Evolutionary conservation across 805 yeast species (phyloP).

Genomic region (Cyberlindnera nakhonratchasimensis): DNA sequence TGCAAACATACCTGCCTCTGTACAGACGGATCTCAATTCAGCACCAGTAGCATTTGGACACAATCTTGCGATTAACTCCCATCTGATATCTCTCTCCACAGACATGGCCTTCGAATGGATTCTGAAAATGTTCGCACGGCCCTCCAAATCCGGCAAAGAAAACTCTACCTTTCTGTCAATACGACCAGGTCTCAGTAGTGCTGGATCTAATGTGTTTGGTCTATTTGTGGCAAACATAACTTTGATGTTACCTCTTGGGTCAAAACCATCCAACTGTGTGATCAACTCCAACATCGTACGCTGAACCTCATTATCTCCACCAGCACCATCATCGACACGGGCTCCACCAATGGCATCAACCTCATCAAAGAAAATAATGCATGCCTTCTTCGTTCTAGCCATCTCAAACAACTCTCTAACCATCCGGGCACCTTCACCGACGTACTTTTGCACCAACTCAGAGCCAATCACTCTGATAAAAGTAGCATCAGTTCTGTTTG

Average conservation of each 20-base stretch:
- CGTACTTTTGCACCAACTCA: conserved; percentile 96
- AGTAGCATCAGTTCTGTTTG: conserved; percentile 98
- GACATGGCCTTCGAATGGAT: conserved; percentile 98
- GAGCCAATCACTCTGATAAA: conserved; percentile 98
- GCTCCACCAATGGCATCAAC: conserved; percentile 99
- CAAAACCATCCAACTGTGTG: conserved; percentile 97
- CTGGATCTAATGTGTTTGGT: conserved; percentile 97
- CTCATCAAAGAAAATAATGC: conserved; percentile 97
- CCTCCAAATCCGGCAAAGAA: conserved; percentile 93
- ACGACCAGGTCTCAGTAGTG: conserved; percentile 96
- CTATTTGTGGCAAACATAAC: conserved; percentile 99
- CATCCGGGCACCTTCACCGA: conserved; percentile 99
- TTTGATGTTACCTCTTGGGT: conserved; percentile 97
- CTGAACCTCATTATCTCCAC: conserved; percentile 98
- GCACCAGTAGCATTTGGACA: conserved; percentile 99
- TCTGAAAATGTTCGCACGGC: conserved; percentile 95
- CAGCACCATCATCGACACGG: conserved; percentile 99
- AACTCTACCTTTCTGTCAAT: conserved; percentile 98
- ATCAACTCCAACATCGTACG: conserved; percentile 98
- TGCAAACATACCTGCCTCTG: conserved; percentile 99
- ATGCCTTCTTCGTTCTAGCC: conserved; percentile 98
- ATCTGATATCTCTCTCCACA: conserved; percentile 93
- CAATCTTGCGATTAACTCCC: conserved; percentile 96
- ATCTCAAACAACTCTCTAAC: conserved; percentile 97
- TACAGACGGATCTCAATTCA: conserved; percentile 95